Percentiles rank a stretch among this genome's conserved stretches.
Conservation (phyloP, 768 basidiomycete species). For the Lyophyllum atratum region DNA sequence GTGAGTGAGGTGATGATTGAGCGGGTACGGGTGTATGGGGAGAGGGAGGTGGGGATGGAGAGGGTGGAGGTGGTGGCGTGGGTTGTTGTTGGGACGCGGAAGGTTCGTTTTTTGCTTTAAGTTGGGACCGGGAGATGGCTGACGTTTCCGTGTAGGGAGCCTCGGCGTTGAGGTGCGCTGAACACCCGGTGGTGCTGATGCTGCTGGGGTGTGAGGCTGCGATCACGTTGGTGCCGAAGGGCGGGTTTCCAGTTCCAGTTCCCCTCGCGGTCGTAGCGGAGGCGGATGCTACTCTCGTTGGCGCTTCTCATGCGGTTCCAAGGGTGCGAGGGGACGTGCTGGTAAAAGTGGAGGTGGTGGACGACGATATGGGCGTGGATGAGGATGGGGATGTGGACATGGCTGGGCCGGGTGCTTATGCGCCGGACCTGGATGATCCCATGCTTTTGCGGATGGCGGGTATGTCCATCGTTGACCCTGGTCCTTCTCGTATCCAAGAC, state of each 20-base stretch:
- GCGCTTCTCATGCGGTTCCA: too few relatives aligned
- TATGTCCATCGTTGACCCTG: too few relatives aligned
- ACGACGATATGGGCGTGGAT: too few relatives aligned
- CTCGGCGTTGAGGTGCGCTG: constrained; percentile 26
- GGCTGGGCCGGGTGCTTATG: too few relatives aligned
- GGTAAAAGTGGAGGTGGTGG: background rate
- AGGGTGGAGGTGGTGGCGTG: constrained; percentile 41
- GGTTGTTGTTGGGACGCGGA: constrained; percentile 27
- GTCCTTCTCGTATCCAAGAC: too few relatives aligned
- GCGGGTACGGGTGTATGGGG: constrained; percentile 35
- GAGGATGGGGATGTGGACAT: constrained; percentile 1
- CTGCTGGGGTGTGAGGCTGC: constrained; percentile 40
- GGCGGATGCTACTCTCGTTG: too few relatives aligned
- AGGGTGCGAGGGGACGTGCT: background rate
- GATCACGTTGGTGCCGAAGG: constrained; percentile 29
- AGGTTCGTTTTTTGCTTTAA: constrained; percentile 7
- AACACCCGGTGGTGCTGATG: constrained; percentile 30
- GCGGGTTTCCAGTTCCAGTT: constrained; percentile 15
- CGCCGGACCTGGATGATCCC: too few relatives aligned
- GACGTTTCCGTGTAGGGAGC: constrained; percentile 18
- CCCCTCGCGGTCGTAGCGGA: constrained; percentile 5
- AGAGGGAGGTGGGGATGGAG: constrained; percentile 32
- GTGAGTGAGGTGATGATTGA: constrained; percentile 33
- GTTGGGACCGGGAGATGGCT: background rate
- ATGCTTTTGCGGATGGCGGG: too few relatives aligned